phyloP scores from a whole-genome alignment of 768 basidiomycete genomes.

The Lactarius evosmus region DNA sequence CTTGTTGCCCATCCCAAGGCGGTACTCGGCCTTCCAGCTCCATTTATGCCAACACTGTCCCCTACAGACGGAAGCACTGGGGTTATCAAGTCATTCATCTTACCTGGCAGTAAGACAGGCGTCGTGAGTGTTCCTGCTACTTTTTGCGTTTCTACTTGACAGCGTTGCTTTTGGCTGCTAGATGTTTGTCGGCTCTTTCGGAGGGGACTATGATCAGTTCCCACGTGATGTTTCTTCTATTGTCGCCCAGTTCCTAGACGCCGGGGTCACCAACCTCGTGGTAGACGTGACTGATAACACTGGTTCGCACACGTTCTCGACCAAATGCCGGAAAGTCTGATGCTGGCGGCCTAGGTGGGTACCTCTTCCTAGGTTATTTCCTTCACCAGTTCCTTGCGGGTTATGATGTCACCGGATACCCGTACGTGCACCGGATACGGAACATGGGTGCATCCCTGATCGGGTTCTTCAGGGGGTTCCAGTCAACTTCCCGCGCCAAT shows the following conservation, averaged over 20 bases:
- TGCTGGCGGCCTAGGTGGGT: slow-evolving; percentile 41
- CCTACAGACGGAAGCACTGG: slow-evolving; percentile 46
- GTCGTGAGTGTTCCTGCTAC: slow-evolving; percentile 42
- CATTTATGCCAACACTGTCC: slow-evolving; percentile 47
- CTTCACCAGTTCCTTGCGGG: slow-evolving; percentile 57
- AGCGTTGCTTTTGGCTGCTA: slow-evolving; percentile 29
- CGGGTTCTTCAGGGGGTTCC: slow-evolving; percentile 46
- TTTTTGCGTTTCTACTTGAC: background rate
- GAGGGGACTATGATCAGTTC: slow-evolving; percentile 48
- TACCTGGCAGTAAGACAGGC: slow-evolving; percentile 55
- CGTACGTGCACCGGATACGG: slow-evolving; percentile 39
- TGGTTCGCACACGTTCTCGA: slow-evolving; percentile 38
- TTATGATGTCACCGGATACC: slow-evolving; percentile 46
- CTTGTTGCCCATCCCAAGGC: slow-evolving; percentile 26
- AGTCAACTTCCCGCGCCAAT: slow-evolving; percentile 52
- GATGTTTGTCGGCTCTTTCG: slow-evolving; percentile 64
- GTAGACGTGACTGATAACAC: slow-evolving; percentile 63
- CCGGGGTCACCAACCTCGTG: slow-evolving; percentile 49
- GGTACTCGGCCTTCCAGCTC: slow-evolving; percentile 46
- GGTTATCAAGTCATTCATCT: slow-evolving; percentile 53
- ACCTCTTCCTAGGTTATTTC: slow-evolving; percentile 59
- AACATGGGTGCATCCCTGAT: background rate
- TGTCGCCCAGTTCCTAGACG: slow-evolving; percentile 43
- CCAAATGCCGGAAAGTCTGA: background rate
- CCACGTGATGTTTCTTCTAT: slow-evolving; percentile 48